Conservation (phyloP, 495 filamentous ascomycete species). For the Alectoria sarmentosa region DNA sequence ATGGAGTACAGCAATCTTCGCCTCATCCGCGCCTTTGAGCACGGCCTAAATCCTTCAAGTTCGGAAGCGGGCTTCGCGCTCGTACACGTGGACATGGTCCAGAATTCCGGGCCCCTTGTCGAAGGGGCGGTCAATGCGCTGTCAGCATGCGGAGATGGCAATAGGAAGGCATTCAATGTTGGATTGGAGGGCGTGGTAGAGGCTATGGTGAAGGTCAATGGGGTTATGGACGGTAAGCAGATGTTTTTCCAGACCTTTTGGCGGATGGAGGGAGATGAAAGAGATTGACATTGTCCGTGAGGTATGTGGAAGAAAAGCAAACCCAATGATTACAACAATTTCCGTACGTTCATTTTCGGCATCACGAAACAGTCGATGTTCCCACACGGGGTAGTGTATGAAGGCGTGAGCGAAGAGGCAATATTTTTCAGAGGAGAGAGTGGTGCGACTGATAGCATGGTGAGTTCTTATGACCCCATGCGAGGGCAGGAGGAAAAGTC, state of each 20-base stretch:
- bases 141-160: conserved; percentile 44
- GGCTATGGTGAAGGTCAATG: conserved; percentile 64
- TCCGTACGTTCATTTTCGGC: conserved; percentile 92
- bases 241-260: conserved; percentile 6
- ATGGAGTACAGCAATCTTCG: conserved; percentile 72
- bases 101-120: conserved; percentile 64
- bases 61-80: conserved; percentile 89
- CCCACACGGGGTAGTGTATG: conserved; percentile 79
- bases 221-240: conserved; percentile 64
- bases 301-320: conserved; percentile 83
- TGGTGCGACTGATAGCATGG: conserved; percentile 83
- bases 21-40: conserved; percentile 81
- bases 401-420: conserved; percentile 66
- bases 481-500: too few relatives aligned
- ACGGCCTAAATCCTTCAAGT: conserved; percentile 74
- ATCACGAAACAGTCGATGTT: conserved; percentile 90
- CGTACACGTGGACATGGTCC: conserved; percentile 79
- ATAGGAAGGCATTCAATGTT: conserved; percentile 51
- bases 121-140: conserved; percentile 59
- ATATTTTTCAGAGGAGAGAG: conserved; percentile 77
- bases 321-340: conserved; percentile 68
- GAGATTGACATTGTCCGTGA: conserved; percentile 25
- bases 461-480: conserved; percentile 27
- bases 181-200: conserved; percentile 53
- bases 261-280: not conserved